These are phyloP conservation scores for Arxiozyma slooffiae DNA, from an alignment of 1,139 yeast genomes.

Conservation along the genomic window DNA sequence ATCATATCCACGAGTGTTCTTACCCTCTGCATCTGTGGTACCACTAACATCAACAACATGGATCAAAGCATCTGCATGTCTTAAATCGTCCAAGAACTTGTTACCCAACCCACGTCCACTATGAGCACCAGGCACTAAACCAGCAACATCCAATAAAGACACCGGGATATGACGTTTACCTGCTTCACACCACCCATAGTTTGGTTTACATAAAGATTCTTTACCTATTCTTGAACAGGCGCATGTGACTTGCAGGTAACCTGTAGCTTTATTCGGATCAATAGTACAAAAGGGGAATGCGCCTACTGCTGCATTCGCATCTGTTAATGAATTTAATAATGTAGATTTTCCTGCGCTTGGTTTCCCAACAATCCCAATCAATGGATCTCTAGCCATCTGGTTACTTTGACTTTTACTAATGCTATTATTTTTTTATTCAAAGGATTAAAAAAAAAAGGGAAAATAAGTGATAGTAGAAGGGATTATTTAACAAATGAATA, in stretches of 20 bases:
- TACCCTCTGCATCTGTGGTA: conserved; percentile 91
- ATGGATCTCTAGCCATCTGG: conserved; percentile 72
- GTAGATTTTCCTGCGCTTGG: conserved; percentile 96
- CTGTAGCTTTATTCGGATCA: conserved; percentile 91
- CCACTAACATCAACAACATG: conserved; percentile 97
- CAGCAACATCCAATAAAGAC: conserved; percentile 86
- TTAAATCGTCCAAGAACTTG: conserved; percentile 82
- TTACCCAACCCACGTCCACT: conserved; percentile 88
- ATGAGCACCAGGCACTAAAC: conserved; percentile 92
- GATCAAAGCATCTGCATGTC: conserved; percentile 93
- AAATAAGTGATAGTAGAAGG: too few species aligned
- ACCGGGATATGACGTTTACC: conserved; percentile 88
- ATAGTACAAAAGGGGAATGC: conserved; percentile 96
- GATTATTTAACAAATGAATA: too few species aligned
- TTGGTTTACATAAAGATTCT: conserved; percentile 69
- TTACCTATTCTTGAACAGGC: conserved; percentile 69
- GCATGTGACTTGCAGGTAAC: conserved; percentile 83
- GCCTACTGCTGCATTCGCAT: conserved; percentile 86
- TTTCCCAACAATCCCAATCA: conserved; percentile 92
- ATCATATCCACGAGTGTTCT: conserved; percentile 88
- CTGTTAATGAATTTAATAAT: conserved; percentile 57
- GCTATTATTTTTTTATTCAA: too few species aligned
- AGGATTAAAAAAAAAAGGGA: too few species aligned
- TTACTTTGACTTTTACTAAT: too few species aligned
- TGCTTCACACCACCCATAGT: conserved; percentile 82